These are phyloP conservation scores for Tubosaeta sp. DNA, from an alignment of 768 basidiomycete genomes.

Conservation along the genomic window DNA sequence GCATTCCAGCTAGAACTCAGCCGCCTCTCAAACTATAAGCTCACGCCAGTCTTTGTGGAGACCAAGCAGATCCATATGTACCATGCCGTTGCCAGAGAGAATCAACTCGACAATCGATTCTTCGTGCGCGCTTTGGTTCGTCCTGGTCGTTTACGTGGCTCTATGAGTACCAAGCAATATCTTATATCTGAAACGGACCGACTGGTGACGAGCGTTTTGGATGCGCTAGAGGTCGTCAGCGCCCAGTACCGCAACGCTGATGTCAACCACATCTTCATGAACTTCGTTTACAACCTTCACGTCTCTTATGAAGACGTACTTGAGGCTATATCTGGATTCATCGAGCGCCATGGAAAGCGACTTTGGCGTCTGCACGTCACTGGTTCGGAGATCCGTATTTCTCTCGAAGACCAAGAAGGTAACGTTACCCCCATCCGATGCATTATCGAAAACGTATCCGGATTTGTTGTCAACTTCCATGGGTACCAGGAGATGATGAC, in stretches of 20 bases:
- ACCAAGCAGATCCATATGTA: slow-evolving; percentile 98
- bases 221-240: slow-evolving; percentile 91
- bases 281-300: slow-evolving; percentile 95
- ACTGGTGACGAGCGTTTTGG: slow-evolving; percentile 88
- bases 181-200: slow-evolving; percentile 98
- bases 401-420: slow-evolving; percentile 91
- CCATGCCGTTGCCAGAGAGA: slow-evolving; percentile 91
- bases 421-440: slow-evolving; percentile 95
- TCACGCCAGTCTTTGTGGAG: slow-evolving; percentile 94
- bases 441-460: slow-evolving; percentile 97
- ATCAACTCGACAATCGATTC: slow-evolving; percentile 97
- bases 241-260: slow-evolving; percentile 89
- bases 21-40: slow-evolving; percentile 94
- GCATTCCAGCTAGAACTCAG: slow-evolving; percentile 97
- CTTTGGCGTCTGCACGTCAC: slow-evolving; percentile 98
- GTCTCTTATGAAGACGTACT: slow-evolving; percentile 97
- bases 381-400: slow-evolving; percentile 93
- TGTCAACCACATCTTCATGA: slow-evolving; percentile 98
- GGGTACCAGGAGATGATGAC: slow-evolving; percentile 98
- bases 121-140: slow-evolving; percentile 96
- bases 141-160: slow-evolving; percentile 88
- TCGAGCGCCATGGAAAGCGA: slow-evolving; percentile 97
- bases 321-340: slow-evolving; percentile 97
- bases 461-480: slow-evolving; percentile 97
- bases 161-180: slow-evolving; percentile 95